Evolutionary conservation across 164 flowering plant species (phyloP).

Genomic region (Dillenia turbinata): DNA sequence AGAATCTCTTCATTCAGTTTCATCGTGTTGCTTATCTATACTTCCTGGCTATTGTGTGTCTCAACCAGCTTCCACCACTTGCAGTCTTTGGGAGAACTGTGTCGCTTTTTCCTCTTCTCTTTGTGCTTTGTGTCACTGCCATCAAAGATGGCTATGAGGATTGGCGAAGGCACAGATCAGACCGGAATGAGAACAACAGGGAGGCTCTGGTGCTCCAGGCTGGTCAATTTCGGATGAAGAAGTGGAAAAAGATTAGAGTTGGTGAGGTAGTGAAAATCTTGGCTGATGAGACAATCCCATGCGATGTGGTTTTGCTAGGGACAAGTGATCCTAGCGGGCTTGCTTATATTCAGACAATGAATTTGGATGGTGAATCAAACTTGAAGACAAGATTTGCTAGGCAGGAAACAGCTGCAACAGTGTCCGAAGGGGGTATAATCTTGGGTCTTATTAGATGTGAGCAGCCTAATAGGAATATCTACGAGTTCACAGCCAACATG

Average conservation of each 20-base stretch:
- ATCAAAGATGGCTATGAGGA: conserved; percentile 96
- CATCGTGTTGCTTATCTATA: conserved; percentile 89
- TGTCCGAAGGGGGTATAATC: conserved; percentile 38
- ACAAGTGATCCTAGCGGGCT: conserved; percentile 88
- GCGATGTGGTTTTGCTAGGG: conserved; percentile 83
- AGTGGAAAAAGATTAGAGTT: conserved; percentile 69
- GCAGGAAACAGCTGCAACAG: conserved; percentile 64
- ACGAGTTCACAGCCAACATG: conserved; percentile 89
- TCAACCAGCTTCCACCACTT: conserved; percentile 94
- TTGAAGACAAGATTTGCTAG: conserved; percentile 91
- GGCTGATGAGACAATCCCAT: conserved; percentile 76
- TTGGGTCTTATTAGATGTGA: conserved; percentile 78
- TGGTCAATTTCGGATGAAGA: conserved; percentile 46
- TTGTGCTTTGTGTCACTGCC: conserved; percentile 87
- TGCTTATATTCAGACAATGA: conserved; percentile 91
- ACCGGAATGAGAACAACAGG: conserved; percentile 74
- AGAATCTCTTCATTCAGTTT: conserved; percentile 87
- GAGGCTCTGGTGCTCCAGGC: conserved; percentile 57
- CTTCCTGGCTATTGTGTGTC: conserved; percentile 84
- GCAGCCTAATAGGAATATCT: conserved; percentile 88
- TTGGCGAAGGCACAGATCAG: conserved; percentile 93
- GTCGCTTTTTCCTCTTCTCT: conserved; percentile 85
- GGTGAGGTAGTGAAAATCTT: conserved; percentile 81
- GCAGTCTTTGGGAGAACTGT: conserved; percentile 96
- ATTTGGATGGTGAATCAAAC: conserved; percentile 91